A percentile compares a stretch with the other conserved stretches of the same genome.
Evolutionary conservation across 2,329 filamentous ascomycete species (phyloP).

Genomic region (Exophiala bonariae): DNA sequence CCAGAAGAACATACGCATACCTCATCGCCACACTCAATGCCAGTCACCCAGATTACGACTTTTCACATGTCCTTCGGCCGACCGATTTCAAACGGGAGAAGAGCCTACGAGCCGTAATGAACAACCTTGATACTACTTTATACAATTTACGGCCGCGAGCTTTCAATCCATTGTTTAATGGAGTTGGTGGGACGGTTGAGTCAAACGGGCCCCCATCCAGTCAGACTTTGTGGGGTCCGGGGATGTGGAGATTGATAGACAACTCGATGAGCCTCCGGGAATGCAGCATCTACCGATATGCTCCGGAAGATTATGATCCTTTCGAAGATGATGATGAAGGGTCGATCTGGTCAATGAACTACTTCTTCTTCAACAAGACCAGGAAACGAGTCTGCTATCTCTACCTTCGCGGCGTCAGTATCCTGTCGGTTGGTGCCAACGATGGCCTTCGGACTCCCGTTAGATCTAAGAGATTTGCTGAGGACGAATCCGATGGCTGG

Average conservation of each 20-base stretch:
- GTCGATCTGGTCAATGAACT: slow-evolving; percentile 92
- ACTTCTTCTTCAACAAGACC: slow-evolving; percentile 95
- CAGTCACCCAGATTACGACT: slow-evolving; percentile 94
- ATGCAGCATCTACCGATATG: slow-evolving; percentile 86
- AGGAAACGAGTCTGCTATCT: slow-evolving; percentile 92
- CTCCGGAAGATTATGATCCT: slow-evolving; percentile 77
- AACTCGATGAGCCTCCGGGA: slow-evolving; percentile 91
- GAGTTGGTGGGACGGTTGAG: slow-evolving; percentile 33
- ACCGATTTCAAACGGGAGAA: slow-evolving; percentile 86
- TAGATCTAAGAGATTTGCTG: slow-evolving; percentile 47
- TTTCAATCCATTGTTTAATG: slow-evolving; percentile 35
- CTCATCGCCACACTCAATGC: slow-evolving; percentile 95
- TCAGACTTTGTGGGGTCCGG: slow-evolving; percentile 70
- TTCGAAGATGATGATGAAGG: slow-evolving; percentile 92
- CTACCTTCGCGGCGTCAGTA: slow-evolving; percentile 80
- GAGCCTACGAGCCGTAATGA: slow-evolving; percentile 77
- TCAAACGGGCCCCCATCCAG: slow-evolving; percentile 44
- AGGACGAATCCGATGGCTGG: slow-evolving; percentile 45
- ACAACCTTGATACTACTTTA: slow-evolving; percentile 81
- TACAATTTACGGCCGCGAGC: slow-evolving; percentile 75
- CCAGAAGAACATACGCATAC: slow-evolving; percentile 90
- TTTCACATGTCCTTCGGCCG: slow-evolving; percentile 86
- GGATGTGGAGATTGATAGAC: slow-evolving; percentile 90
- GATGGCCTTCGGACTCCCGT: slow-evolving; percentile 43
- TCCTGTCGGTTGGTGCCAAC: slow-evolving; percentile 68